These are phyloP conservation scores for Golubevia sp. DNA, from an alignment of 1,284 basidiomycete genomes.

Conservation along the genomic window DNA sequence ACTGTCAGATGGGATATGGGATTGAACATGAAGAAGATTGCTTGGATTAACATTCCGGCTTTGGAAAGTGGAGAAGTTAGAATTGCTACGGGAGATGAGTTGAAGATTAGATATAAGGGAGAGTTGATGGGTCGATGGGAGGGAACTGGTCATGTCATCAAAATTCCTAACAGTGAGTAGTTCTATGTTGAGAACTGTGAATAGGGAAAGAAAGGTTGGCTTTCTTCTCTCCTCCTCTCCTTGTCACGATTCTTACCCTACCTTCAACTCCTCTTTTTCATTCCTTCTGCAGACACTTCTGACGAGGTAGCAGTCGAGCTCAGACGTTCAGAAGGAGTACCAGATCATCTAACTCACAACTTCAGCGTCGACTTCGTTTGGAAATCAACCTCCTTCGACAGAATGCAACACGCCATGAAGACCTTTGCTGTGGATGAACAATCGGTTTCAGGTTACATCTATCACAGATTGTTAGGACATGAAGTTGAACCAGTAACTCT, in stretches of 20 bases:
- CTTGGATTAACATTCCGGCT: slow-evolving; percentile 95
- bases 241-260: not conserved
- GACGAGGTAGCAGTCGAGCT: slow-evolving; percentile 97
- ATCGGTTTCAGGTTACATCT: slow-evolving; percentile 97
- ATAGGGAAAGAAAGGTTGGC: no score
- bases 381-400: slow-evolving; percentile 98
- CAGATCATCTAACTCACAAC: slow-evolving; percentile 89
- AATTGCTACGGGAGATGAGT: slow-evolving; percentile 93
- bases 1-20: slow-evolving; percentile 96
- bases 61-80: slow-evolving; percentile 97
- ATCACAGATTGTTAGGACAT: slow-evolving; percentile 96
- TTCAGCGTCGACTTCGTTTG: slow-evolving; percentile 98
- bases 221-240: not conserved
- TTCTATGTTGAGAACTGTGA: no score
- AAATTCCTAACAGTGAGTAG: slow-evolving; percentile 92
- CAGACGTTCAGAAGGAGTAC: slow-evolving; percentile 87
- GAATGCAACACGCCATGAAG: slow-evolving; percentile 99
- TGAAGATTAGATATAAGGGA: slow-evolving; percentile 85
- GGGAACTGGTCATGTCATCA: slow-evolving; percentile 95
- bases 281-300: slow-evolving; percentile 74
- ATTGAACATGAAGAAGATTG: slow-evolving; percentile 94
- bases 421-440: slow-evolving; percentile 99
- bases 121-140: slow-evolving; percentile 92
- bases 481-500: slow-evolving; percentile 89
- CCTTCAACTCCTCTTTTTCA: slow-evolving; percentile 10